phyloP scores from a whole-genome alignment of 495 filamentous ascomycete genomes.

The Corynascus novoguineensis region DNA sequence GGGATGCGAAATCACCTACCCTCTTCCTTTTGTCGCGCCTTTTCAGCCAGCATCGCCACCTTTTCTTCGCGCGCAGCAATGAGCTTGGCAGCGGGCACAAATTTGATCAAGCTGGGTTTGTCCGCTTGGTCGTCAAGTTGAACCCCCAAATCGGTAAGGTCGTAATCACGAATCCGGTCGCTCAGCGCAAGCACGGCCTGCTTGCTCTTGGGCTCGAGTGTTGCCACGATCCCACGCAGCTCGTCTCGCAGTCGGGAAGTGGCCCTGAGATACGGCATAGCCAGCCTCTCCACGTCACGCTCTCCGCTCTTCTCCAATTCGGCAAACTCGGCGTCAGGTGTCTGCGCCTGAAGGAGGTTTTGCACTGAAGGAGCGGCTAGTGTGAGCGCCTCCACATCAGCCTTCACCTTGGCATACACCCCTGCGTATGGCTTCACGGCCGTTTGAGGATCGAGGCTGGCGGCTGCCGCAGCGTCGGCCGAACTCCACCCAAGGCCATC shows the following conservation, averaged over 20 bases:
- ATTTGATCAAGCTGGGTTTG: conserved; percentile 73
- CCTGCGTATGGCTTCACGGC: conserved; percentile 43
- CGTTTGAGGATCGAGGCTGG: conserved; percentile 37
- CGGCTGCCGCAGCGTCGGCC: conserved; percentile 55
- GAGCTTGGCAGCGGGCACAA: conserved; percentile 64
- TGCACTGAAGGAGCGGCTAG: conserved; percentile 27
- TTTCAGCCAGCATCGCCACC: conserved; percentile 49
- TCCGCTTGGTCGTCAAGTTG: conserved; percentile 77
- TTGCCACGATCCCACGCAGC: conserved; percentile 55
- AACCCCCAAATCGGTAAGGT: conserved; percentile 72
- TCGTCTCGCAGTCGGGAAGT: conserved; percentile 63
- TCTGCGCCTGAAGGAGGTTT: conserved; percentile 32
- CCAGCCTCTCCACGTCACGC: conserved; percentile 44
- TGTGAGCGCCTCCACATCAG: conserved; percentile 34
- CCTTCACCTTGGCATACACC: conserved; percentile 36
- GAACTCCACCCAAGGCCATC: conserved; percentile 78
- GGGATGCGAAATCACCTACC: conserved; percentile 35
- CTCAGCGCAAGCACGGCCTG: conserved; percentile 61
- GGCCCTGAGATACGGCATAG: conserved; percentile 59
- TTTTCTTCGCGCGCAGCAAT: conserved; percentile 69
- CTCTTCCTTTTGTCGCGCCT: conserved; percentile 53
- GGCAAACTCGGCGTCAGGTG: conserved; percentile 39
- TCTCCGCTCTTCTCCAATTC: conserved; percentile 36
- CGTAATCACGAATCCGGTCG: conserved; percentile 71
- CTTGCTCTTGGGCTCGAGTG: conserved; percentile 48